Conservation (phyloP, 768 basidiomycete species). For the Termitomyces sp. region DNA sequence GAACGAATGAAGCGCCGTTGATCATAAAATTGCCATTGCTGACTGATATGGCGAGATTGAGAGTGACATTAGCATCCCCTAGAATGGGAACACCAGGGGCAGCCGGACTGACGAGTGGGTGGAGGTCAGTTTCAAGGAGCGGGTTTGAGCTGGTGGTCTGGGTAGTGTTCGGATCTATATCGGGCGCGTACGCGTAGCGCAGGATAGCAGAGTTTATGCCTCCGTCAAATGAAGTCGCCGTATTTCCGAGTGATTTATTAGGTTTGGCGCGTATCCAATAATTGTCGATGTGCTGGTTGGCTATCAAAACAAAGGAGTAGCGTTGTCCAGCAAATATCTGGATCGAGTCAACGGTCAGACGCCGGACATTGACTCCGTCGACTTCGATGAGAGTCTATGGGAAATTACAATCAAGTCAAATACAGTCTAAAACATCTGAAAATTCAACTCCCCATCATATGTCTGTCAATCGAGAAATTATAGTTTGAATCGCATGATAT, state of each 20-base stretch:
- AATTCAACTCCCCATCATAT: conserved; percentile 12
- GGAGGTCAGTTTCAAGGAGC: conserved; percentile 22
- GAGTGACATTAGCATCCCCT: conserved; percentile 18
- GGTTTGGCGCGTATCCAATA: conserved; percentile 34
- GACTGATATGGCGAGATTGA: conserved; percentile 17
- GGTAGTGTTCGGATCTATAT: conserved; percentile 21
- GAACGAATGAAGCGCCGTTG: conserved; percentile 24
- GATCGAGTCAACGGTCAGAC: conserved; percentile 30
- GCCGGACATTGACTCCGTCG: conserved; percentile 27
- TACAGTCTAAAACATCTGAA: too few species aligned
- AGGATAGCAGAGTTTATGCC: conserved; percentile 53
- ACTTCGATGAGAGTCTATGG: conserved; percentile 32
- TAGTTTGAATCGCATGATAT: conserved; percentile 44
- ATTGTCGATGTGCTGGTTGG: conserved; percentile 31
- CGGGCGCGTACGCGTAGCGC: conserved; percentile 26
- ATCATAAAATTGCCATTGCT: conserved; percentile 18
- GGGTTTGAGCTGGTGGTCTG: conserved; percentile 12
- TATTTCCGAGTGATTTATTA: neutral
- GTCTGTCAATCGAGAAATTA: conserved; percentile 37
- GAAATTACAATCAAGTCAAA: neutral
- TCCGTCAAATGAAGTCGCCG: conserved; percentile 5
- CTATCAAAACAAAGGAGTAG: conserved; percentile 29
- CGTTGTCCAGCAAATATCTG: conserved; percentile 36
- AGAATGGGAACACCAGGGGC: conserved; percentile 10
- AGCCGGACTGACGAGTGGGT: conserved; percentile 5